phyloP scores from a whole-genome alignment of 2,329 filamentous ascomycete species.

The Claviceps lovelessii region DNA sequence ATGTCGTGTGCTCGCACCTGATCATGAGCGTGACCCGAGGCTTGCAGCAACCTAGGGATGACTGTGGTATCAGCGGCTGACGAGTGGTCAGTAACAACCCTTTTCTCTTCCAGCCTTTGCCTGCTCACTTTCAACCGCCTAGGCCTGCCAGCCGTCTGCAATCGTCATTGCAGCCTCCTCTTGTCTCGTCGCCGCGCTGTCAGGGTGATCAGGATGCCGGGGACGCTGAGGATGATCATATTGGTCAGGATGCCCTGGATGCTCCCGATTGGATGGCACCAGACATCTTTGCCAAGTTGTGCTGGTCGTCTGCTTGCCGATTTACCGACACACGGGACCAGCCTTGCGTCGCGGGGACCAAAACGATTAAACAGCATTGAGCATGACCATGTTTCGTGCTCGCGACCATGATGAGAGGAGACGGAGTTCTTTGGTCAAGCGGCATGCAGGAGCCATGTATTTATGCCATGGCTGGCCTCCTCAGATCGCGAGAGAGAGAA shows the following conservation, averaged over 20 bases:
- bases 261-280: neutral
- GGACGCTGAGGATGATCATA: neutral
- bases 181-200: neutral
- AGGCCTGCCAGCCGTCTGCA: neutral
- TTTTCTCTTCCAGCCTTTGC: neutral
- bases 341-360: neutral
- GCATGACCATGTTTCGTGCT: neutral
- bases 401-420: neutral
- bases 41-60: no score
- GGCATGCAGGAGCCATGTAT: neutral
- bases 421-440: neutral
- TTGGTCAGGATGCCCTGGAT: neutral
- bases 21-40: no score
- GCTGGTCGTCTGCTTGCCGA: neutral
- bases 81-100: neutral
- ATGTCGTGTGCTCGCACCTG: no score
- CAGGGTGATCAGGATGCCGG: neutral
- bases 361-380: neutral
- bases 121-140: neutral
- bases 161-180: neutral
- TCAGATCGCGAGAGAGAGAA: neutral
- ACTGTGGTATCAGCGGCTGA: no score
- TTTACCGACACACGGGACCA: neutral
- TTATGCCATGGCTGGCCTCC: neutral
- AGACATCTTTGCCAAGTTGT: neutral